Evolutionary conservation across 257 asterid species (phyloP).

Genomic region (Avicennia marina): DNA sequence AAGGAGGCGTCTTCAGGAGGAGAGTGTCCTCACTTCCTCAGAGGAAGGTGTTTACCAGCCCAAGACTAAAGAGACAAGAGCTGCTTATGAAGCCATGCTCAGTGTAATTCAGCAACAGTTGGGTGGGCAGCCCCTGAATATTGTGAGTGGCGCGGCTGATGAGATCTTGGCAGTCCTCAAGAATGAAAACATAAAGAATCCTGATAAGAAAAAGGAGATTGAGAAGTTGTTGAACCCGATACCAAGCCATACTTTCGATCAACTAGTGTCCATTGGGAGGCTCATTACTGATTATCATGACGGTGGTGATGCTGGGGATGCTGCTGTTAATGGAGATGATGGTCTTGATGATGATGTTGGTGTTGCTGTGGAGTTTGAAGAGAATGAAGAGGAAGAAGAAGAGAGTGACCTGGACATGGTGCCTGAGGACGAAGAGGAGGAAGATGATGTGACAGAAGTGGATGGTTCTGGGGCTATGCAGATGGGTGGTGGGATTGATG

Average conservation of each 20-base stretch:
- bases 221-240: constrained; percentile 54
- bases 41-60: constrained; percentile 68
- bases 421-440: constrained; percentile 55
- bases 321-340: constrained; percentile 38
- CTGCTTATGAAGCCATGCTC: constrained; percentile 61
- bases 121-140: constrained; percentile 58
- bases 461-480: constrained; percentile 49
- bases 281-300: constrained; percentile 42
- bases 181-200: constrained; percentile 41
- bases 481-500: constrained; percentile 61
- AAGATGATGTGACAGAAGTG: constrained; percentile 34
- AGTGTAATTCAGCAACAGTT: constrained; percentile 56
- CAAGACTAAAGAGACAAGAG: constrained; percentile 57
- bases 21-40: constrained; percentile 50
- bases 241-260: constrained; percentile 30
- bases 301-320: constrained; percentile 31
- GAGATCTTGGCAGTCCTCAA: constrained; percentile 60
- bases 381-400: constrained; percentile 59
- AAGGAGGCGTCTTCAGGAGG: constrained; percentile 56
- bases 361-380: constrained; percentile 64
- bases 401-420: constrained; percentile 58
- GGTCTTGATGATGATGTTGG: constrained; percentile 58
- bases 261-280: constrained; percentile 39
- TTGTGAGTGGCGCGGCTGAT: constrained; percentile 63
- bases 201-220: constrained; percentile 55